Evolutionary conservation across 2,329 filamentous ascomycete species (phyloP).

Genomic region (Cryphonectria parasitica): DNA sequence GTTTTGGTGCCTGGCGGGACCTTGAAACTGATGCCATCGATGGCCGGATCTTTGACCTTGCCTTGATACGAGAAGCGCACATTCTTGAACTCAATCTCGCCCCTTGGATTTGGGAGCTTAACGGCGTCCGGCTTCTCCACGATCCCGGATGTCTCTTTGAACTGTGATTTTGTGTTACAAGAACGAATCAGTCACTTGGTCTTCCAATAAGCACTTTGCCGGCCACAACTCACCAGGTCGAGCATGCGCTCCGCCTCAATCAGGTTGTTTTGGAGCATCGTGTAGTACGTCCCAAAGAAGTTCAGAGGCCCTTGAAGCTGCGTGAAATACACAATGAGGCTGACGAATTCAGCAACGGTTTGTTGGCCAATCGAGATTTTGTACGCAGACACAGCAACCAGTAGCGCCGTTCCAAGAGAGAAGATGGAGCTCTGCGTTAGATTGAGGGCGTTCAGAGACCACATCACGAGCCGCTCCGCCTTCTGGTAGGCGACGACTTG

Average conservation of each 20-base stretch:
- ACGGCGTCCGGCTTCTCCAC: slow-evolving; percentile 47
- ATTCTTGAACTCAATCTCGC: slow-evolving; percentile 47
- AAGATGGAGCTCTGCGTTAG: slow-evolving; percentile 67
- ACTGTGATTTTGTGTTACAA: slow-evolving; percentile 28
- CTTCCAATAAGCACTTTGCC: too few relatives aligned
- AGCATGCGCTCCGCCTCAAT: slow-evolving; percentile 52
- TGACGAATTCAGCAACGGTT: slow-evolving; percentile 60
- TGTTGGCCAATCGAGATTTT: slow-evolving; percentile 61
- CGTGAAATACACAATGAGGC: slow-evolving; percentile 61
- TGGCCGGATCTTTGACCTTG: slow-evolving; percentile 41
- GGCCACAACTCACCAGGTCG: slow-evolving; percentile 36
- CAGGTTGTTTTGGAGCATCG: slow-evolving; percentile 50
- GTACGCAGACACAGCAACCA: slow-evolving; percentile 64
- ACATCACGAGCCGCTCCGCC: slow-evolving; percentile 59
- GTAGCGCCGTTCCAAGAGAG: slow-evolving; percentile 61
- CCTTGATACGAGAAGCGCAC: slow-evolving; percentile 50
- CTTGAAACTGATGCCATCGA: slow-evolving; percentile 47
- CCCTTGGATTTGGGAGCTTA: slow-evolving; percentile 38
- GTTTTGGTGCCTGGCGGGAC: slow-evolving; percentile 50
- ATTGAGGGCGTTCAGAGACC: slow-evolving; percentile 63
- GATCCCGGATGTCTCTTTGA: slow-evolving; percentile 49
- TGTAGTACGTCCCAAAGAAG: slow-evolving; percentile 59
- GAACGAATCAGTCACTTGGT: background rate
- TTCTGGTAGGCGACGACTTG: slow-evolving; percentile 61
- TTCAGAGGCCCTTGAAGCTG: slow-evolving; percentile 64